A percentile compares a stretch with the other conserved stretches of the same genome.
phyloP scores from a whole-genome alignment of 1,284 basidiomycete species.

The Tetrapyrgos nigripes region DNA sequence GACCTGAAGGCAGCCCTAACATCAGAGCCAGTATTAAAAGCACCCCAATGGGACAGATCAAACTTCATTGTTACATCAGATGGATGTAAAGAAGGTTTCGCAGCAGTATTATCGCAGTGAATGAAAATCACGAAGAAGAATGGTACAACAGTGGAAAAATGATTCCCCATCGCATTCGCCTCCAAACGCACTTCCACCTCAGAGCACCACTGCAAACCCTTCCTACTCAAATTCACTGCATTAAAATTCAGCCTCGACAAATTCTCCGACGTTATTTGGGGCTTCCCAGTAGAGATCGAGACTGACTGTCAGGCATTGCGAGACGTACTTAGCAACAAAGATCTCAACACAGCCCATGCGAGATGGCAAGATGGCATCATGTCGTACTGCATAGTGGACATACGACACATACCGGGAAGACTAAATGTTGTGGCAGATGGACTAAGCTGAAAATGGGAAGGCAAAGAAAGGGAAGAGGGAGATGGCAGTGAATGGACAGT shows the following conservation, averaged over 20 bases:
- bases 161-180: constrained; percentile 5
- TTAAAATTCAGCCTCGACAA: constrained; percentile 22
- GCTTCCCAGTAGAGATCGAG: constrained; percentile 25
- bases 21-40: no score
- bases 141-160: neutral
- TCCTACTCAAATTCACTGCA: no score
- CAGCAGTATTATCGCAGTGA: constrained; percentile 18
- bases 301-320: no score
- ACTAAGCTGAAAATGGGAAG: constrained; percentile 17
- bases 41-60: no score
- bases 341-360: constrained; percentile 16
- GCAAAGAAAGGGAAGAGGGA: constrained; percentile 15
- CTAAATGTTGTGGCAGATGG: constrained; percentile 21
- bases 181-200: constrained; percentile 10
- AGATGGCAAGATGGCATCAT: constrained; percentile 22
- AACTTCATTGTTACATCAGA: no score
- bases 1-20: no score
- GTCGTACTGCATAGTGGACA: constrained; percentile 18
- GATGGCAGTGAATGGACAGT: no score
- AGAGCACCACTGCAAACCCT: constrained; percentile 13
- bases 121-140: neutral
- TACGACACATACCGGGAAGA: constrained; percentile 19
- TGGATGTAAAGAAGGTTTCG: no score
- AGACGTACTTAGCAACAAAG: constrained; percentile 13
- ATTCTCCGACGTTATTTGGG: constrained; percentile 23